Evolutionary conservation across 2,329 filamentous ascomycete genomes (phyloP), one percentile per base, ranked within the genome.

Genomic region (Dendrostoma leiphaemia): DNA sequence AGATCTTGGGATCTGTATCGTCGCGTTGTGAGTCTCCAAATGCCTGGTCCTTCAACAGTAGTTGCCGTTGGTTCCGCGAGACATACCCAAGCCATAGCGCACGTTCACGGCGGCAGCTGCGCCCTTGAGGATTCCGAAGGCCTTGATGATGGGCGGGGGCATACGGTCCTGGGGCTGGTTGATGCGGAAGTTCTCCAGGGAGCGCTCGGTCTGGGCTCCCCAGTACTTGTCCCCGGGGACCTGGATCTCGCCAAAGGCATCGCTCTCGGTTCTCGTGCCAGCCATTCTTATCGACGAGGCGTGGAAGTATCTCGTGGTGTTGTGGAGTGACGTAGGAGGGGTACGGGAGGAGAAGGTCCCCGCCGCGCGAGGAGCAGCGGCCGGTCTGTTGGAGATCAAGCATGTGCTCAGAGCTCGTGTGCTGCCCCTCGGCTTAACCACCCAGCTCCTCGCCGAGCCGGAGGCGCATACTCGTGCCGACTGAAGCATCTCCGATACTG

Each of bases 81-180:
- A 69, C 72, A 73, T 75, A 87, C 87, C 90, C 78, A 99, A 88
- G 63, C 94, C 94, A 74, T 83, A 97, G 72, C 85, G 86, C 85
- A 96, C 91, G 79, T 99, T 99, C 61, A 97, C 94, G 7, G 88
- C 90, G 45, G 94, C 94, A 41, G 94, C 94, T 54, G 94, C 94
- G 61, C 92, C 93, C 84, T 99, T 99, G 62, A 99, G 82, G 66
- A 97, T 95, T 70, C 94, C 94, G 71, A 99, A 97, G 6, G 94
- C 94, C 74, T 86, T 88, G 67, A 97, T 80, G 64, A 99, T 88
- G 43, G 92, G 89, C 61, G 91, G 87, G 46, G 94, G 94, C 92
- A 97, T 97, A 71, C 94, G 91, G 72, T 99, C 94, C 76, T 96
- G 91, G 58, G 94, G 94, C 81, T 97, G 94, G 78, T 97, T 97